A percentile compares a stretch with the other conserved stretches of the same genome.
Conservation (phyloP, 1,284 basidiomycete species). For the Cryptococcus maquisensis region DNA sequence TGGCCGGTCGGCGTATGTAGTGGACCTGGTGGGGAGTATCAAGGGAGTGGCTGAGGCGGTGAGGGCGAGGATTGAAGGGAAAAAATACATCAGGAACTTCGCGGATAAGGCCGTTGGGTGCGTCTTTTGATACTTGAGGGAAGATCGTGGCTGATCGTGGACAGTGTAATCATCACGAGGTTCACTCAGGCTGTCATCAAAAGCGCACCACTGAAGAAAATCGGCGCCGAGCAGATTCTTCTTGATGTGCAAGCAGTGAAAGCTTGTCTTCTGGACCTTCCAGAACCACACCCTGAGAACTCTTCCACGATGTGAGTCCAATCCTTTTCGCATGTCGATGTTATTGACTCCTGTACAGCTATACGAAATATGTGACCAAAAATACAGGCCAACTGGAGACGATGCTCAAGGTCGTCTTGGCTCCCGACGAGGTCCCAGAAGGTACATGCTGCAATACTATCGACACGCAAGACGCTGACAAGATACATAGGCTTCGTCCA, state of each 20-base stretch:
- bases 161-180: conserved; percentile 70
- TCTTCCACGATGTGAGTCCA: conserved; percentile 26
- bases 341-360: conserved; percentile 56
- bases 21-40: conserved; percentile 83
- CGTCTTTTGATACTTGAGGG: conserved; percentile 16
- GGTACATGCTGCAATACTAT: conserved; percentile 2
- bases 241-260: conserved; percentile 88
- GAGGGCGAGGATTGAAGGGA: conserved; percentile 67
- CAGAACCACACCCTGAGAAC: conserved; percentile 50
- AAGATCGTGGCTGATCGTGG: conserved; percentile 5
- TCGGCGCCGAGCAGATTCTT: conserved; percentile 89
- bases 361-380: conserved; percentile 73
- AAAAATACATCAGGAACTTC: conserved; percentile 86
- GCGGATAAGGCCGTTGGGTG: conserved; percentile 87
- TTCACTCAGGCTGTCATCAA: conserved; percentile 83
- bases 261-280: conserved; percentile 73
- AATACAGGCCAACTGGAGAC: conserved; percentile 78
- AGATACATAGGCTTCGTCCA: conserved; percentile 75
- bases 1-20: conserved; percentile 74
- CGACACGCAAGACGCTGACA: conserved; percentile 8
- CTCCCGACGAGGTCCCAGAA: conserved; percentile 57
- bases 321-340: not conserved
- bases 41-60: conserved; percentile 56
- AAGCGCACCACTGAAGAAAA: conserved; percentile 80
- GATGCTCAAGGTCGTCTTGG: conserved; percentile 87